Evolutionary conservation across 208 protist species (phyloP).

Genomic region (Leptomonas seymouri): DNA sequence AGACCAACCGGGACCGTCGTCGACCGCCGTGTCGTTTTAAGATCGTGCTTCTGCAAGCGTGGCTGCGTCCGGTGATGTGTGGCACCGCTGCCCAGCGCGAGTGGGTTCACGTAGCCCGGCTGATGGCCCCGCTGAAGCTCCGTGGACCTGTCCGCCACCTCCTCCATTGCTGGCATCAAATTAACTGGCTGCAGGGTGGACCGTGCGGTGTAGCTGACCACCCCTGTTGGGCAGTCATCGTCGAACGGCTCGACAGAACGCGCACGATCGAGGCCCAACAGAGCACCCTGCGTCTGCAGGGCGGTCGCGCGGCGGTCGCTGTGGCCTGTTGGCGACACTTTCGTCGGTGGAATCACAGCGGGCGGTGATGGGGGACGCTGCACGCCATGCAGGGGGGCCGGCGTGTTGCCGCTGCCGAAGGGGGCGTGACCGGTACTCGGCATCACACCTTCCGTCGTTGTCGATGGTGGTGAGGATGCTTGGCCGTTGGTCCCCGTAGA

Average conservation of each 20-base stretch:
- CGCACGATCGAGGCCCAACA: neutral
- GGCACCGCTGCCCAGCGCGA: no score
- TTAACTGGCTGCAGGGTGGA: constrained; percentile 9
- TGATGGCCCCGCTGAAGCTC: neutral
- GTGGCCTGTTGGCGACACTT: neutral
- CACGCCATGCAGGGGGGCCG: neutral
- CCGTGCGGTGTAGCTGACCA: constrained; percentile 5
- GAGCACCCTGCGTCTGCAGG: neutral
- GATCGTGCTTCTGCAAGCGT: neutral
- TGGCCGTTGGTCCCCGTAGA: neutral
- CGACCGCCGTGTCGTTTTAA: neutral
- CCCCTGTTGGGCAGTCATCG: constrained; percentile 9
- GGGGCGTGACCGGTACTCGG: constrained; percentile 8
- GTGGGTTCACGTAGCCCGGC: neutral
- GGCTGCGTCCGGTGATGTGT: no score
- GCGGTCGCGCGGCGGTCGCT: neutral
- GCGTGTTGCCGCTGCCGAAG: constrained; percentile 22
- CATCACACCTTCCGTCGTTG: neutral
- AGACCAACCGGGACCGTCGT: neutral
- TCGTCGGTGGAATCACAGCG: neutral
- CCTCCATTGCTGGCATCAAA: constrained; percentile 3
- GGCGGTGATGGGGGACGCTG: neutral
- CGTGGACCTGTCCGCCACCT: neutral
- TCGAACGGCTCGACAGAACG: constrained; percentile 35
- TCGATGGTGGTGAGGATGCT: neutral